Evolutionary conservation across 192 early-diverging fungal genomes (phyloP), one percentile per base, ranked within the genome.

Genomic region (Coemansia sp.): DNA sequence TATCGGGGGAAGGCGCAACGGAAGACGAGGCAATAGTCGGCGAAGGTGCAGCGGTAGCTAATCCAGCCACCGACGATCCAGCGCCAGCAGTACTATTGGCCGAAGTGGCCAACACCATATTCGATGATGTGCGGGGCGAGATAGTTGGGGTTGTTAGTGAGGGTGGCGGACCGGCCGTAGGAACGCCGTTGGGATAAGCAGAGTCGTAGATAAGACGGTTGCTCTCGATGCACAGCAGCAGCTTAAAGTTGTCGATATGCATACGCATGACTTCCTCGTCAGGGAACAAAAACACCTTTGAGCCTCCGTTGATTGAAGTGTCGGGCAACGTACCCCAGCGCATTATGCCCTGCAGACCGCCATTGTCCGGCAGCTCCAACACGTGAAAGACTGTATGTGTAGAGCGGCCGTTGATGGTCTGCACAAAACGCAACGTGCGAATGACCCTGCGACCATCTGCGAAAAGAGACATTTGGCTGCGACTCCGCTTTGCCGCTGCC

Each of bases 381-480:
- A 90, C 83, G 39, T 86, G 85, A 60, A 88, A 80, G 57, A 85
- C 77, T 11, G 84, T 88, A 55, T 86, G 85, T 33, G 83, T 74
- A 33, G 86, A 84, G 60, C 81, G 79, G 67, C 52, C 37, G 39
- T 39, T 68, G 53, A 56, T 66, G 27, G 68, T 64, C 54, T 73
- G 82, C 18, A 87, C 83, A 68, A 88, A 90, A 27, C 89, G 87
- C 65, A 90, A 70, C 14, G 87, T 90, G n/a, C 89, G 83, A 14
- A 87, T 68, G 17, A 85, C 84, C 29, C 82, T 83, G 33, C 85
- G 76, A 15, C 86, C 87, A 60, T 87, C 87, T 17, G 83, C 43
- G 26, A 85, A 42, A 21, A 68, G 50, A 1, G 69, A 67, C 53
- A 82, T 62, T 21, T 74, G 80, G 32, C 57, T 63, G 37, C 74